Evolutionary conservation across 2,329 filamentous ascomycete species (phyloP).

Genomic region (Pestalotiopsis sp.): DNA sequence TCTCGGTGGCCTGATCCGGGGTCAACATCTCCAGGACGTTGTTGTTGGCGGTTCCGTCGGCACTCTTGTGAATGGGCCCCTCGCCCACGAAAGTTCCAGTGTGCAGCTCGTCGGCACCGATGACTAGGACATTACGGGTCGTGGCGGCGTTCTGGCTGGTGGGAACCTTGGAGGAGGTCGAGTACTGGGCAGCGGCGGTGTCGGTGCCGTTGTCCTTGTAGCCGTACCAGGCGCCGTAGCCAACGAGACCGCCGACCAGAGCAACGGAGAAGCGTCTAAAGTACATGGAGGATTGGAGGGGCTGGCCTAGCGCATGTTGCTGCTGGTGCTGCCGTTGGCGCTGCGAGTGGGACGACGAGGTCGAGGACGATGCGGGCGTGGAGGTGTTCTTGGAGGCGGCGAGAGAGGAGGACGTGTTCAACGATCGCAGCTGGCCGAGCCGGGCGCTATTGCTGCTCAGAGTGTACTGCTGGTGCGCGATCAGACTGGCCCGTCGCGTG

Average conservation of each 20-base stretch:
- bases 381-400: conserved; percentile 31
- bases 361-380: conserved; percentile 17
- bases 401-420: conserved; percentile 41
- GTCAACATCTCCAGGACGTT: conserved; percentile 96
- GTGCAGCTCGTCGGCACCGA: conserved; percentile 88
- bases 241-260: conserved; percentile 70
- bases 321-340: conserved; percentile 31
- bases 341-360: conserved; percentile 30
- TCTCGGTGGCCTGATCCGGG: conserved; percentile 89
- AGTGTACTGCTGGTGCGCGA: conserved; percentile 42
- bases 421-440: conserved; percentile 16
- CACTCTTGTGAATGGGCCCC: conserved; percentile 84
- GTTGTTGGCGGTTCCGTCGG: conserved; percentile 74
- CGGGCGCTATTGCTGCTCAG: conserved; percentile 28
- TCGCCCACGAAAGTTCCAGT: conserved; percentile 85
- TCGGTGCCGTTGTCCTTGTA: conserved; percentile 54
- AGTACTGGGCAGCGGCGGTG: conserved; percentile 36
- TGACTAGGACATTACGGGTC: conserved; percentile 75
- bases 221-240: conserved; percentile 77
- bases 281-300: conserved; percentile 74
- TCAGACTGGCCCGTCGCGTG: conserved; percentile 21
- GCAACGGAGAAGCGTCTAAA: conserved; percentile 69
- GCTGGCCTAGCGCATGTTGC: conserved; percentile 43
- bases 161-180: conserved; percentile 40
- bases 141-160: conserved; percentile 41